Percentiles rank a stretch among this genome's conserved stretches.
Evolutionary conservation across 306 rosid species (phyloP).

Genomic region (Sindora glabra): DNA sequence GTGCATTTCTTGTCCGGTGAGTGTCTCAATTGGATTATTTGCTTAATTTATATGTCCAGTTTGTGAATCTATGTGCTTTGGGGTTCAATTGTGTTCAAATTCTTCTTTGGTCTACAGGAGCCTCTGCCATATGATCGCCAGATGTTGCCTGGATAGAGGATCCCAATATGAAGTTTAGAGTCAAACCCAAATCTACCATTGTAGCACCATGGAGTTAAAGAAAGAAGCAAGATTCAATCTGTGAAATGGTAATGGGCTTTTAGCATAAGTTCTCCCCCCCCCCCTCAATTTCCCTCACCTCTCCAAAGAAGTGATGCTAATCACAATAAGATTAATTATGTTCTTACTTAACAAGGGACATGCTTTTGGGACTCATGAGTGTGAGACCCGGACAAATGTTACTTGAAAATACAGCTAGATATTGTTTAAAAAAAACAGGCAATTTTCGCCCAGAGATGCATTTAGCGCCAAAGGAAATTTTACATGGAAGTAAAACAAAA

Average conservation of each 20-base stretch:
- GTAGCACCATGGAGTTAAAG: constrained; percentile 7
- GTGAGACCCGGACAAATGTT: no score
- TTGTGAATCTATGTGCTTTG: background rate
- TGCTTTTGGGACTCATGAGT: no score
- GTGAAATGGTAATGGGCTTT: background rate
- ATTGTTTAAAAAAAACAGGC: no score
- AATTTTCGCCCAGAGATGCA: no score
- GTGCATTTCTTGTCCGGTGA: background rate
- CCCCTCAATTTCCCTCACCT: no score
- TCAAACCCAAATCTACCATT: background rate
- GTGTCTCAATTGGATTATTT: background rate
- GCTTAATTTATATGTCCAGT: background rate
- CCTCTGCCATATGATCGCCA: background rate
- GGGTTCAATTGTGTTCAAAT: background rate
- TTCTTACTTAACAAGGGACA: no score
- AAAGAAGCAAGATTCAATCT: background rate
- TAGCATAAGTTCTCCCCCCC: background rate
- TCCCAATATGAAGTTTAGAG: background rate
- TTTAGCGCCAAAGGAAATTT: no score
- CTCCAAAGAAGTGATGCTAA: no score
- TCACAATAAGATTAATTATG: no score
- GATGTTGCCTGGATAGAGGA: background rate
- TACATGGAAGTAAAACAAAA: background rate
- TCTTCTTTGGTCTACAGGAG: background rate
- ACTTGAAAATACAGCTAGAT: no score